Base-by-base conservation (phyloP, 2,329 filamentous ascomycete genomes). In the Diaporthe sp. region DNA sequence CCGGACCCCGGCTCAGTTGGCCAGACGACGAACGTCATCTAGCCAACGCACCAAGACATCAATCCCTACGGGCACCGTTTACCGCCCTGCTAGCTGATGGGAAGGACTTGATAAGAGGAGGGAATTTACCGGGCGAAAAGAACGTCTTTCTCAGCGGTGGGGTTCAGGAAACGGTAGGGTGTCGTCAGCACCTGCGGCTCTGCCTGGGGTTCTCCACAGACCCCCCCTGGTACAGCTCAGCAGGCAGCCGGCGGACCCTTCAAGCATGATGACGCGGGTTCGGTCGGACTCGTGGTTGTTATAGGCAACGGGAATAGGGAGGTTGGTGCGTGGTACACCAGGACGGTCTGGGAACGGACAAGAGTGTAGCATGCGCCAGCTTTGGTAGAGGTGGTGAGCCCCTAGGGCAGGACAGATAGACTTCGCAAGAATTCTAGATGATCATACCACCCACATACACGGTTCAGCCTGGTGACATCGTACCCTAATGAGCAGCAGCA, bases 51-150 rank as follows among this genome's bases (percentile, higher is more conserved):
- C 55, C 55, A 57, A 42, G 15, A 65, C 58, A 73, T 65, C 71
- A 65, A 73, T 65, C 71, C 71, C 71, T 61, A 65, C 71, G 71
- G 61, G 72, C 53, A 75, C 60, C 72, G 68, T 72, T 76, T 72
- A 75, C 73, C 70, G 49, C 76, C 65, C 72, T 47, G 65, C 68
- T 67, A 67, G 76, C 76, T 77, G 76, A 77, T 77, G 76, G 76
- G 76, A 77, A 73, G 76, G 73, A 77, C 71, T 61, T 10, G 37
- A 13, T 10, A 77, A 77, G 73, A 77, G 76, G 76, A 71, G 76
- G 76, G 61, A 65, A 65, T 44, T 6, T 15, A 61, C 53, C 47
- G 22, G 73, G 73, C 70, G 70, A 75, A 75, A 70, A 63, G 61
- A 58, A 55, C 71, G 71, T 77, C 73, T 70, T 73, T 77, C 76